Evolutionary conservation across 2,329 filamentous ascomycete genomes (phyloP).

Genomic region (Pezicula neosporulosa): DNA sequence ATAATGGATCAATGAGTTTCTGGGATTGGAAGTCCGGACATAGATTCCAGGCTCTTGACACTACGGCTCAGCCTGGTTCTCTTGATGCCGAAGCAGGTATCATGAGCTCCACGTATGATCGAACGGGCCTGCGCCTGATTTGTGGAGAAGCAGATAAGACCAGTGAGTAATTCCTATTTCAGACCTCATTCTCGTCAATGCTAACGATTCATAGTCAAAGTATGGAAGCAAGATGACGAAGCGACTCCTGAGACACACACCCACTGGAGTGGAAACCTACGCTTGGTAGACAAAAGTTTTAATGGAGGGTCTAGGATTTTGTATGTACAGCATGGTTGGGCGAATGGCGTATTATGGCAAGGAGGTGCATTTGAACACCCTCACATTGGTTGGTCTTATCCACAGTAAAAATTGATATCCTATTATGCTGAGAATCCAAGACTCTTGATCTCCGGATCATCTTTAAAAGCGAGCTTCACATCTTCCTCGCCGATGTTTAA

Average conservation of each 20-base stretch:
- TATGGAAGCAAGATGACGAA: slow-evolving; percentile 92
- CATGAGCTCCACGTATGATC: slow-evolving; percentile 91
- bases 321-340: slow-evolving; percentile 16
- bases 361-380: neutral
- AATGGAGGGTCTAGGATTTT: slow-evolving; percentile 19
- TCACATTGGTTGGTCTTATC: slow-evolving; percentile 3
- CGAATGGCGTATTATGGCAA: slow-evolving; percentile 17
- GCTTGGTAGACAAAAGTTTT: slow-evolving; percentile 73
- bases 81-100: slow-evolving; percentile 92
- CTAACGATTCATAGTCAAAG: slow-evolving; percentile 61
- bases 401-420: slow-evolving; percentile 2
- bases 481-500: slow-evolving; percentile 89
- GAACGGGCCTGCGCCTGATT: slow-evolving; percentile 83
- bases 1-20: slow-evolving; percentile 95
- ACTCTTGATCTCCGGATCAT: slow-evolving; percentile 79
- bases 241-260: slow-evolving; percentile 86
- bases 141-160: slow-evolving; percentile 97
- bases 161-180: slow-evolving; percentile 43
- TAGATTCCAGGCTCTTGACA: slow-evolving; percentile 85
- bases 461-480: slow-evolving; percentile 79
- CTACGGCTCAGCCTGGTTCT: slow-evolving; percentile 88
- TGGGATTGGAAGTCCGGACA: slow-evolving; percentile 99
- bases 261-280: slow-evolving; percentile 90
- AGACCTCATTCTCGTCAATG: neutral
- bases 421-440: slow-evolving; percentile 24